A percentile compares a stretch with the other conserved stretches of the same genome.
Conservation (phyloP, 768 basidiomycete species). For the Suillus bovinus region DNA sequence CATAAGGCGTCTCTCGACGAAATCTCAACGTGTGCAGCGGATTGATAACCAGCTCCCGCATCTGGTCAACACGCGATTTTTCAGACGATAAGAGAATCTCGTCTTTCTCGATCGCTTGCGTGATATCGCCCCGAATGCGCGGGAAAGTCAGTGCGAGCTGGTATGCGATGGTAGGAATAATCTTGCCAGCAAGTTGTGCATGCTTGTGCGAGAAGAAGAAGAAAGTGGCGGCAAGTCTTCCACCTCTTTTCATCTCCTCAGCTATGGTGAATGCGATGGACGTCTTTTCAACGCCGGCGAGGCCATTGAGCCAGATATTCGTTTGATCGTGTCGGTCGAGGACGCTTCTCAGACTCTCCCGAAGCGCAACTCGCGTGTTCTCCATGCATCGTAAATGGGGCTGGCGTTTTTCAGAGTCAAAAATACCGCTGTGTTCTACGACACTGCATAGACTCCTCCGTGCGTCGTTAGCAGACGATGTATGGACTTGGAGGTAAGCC, state of each 20-base stretch:
- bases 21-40: conserved; percentile 9
- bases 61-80: conserved; percentile 10
- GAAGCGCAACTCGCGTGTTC: neutral
- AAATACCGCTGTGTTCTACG: neutral
- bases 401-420: neutral
- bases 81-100: conserved; percentile 7
- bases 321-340: neutral
- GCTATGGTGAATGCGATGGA: neutral
- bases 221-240: conserved; percentile 19
- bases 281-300: neutral
- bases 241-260: conserved; percentile 4
- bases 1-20: conserved; percentile 5
- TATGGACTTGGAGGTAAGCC: neutral
- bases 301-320: neutral
- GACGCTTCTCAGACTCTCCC: neutral
- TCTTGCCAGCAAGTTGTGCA: neutral
- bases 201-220: conserved; percentile 21
- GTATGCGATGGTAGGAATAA: conserved; percentile 20
- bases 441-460: neutral
- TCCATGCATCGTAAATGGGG: conserved; percentile 1
- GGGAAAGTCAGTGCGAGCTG: conserved; percentile 18
- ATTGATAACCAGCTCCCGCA: conserved; percentile 15
- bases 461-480: neutral
- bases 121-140: conserved; percentile 9
- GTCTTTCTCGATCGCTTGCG: conserved; percentile 13